phyloP scores from a whole-genome alignment of 75 land plant species.

The Larix kaempferi region DNA sequence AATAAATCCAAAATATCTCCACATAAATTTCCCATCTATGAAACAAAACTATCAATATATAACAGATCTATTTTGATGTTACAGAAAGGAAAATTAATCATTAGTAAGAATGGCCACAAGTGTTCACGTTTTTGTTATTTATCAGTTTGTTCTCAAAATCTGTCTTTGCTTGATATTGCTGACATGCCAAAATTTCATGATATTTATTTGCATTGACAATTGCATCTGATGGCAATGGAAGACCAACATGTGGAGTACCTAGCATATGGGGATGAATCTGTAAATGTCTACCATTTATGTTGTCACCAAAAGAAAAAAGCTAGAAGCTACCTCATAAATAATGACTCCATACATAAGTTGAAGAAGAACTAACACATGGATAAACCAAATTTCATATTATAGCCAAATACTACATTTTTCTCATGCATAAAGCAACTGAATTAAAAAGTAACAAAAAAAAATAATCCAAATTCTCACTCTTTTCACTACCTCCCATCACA shows the following conservation, averaged over 20 bases:
- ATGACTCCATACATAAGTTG: neutral
- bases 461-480: neutral
- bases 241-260: constrained; percentile 63
- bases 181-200: constrained; percentile 68
- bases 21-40: neutral
- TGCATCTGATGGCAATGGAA: constrained; percentile 79
- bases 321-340: neutral
- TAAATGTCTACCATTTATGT: neutral
- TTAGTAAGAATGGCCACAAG: neutral
- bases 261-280: constrained; percentile 66
- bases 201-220: constrained; percentile 78
- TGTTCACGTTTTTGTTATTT: constrained; percentile 62
- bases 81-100: neutral
- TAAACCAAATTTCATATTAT: neutral
- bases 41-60: neutral
- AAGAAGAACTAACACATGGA: neutral
- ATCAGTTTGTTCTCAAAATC: constrained; percentile 70
- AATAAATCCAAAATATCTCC: neutral
- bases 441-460: no score
- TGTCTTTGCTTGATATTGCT: constrained; percentile 81
- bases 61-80: neutral
- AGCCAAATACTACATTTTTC: neutral
- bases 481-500: neutral
- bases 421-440: neutral
- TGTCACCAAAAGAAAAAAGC: neutral